phyloP scores from a whole-genome alignment of 495 filamentous ascomycete species.

The Podospora conica region DNA sequence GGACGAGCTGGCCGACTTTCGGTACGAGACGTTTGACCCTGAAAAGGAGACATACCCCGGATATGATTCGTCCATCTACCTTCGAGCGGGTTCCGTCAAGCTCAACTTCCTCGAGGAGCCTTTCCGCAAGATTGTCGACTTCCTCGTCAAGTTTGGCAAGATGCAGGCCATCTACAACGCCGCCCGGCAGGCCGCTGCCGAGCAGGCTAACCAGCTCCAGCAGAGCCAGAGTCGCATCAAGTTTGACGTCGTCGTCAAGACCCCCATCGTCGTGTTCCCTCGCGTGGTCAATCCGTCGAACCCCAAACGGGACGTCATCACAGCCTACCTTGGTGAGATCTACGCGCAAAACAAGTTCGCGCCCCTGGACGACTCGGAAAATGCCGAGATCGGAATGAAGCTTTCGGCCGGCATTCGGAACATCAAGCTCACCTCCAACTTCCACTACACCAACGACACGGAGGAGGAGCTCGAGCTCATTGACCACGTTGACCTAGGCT shows the following conservation, averaged over 20 bases:
- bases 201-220: slow-evolving; percentile 87
- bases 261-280: slow-evolving; percentile 93
- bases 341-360: slow-evolving; percentile 92
- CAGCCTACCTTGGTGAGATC: slow-evolving; percentile 92
- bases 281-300: slow-evolving; percentile 55
- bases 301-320: slow-evolving; percentile 67
- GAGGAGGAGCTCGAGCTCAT: slow-evolving; percentile 91
- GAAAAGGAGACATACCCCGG: slow-evolving; percentile 68
- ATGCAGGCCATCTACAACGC: slow-evolving; percentile 99
- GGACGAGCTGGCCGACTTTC: slow-evolving; percentile 94
- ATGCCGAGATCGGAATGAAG: slow-evolving; percentile 73
- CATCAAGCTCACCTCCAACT: slow-evolving; percentile 80
- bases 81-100: slow-evolving; percentile 89
- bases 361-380: slow-evolving; percentile 65
- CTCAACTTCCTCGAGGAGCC: slow-evolving; percentile 95
- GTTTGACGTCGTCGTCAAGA: slow-evolving; percentile 88
- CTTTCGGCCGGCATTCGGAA: slow-evolving; percentile 88
- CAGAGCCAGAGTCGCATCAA: slow-evolving; percentile 83
- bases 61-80: slow-evolving; percentile 85
- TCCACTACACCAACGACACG: slow-evolving; percentile 67
- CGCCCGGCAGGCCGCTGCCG: slow-evolving; percentile 88
- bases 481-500: slow-evolving; percentile 89
- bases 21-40: slow-evolving; percentile 90
- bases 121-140: slow-evolving; percentile 96
- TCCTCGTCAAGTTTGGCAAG: slow-evolving; percentile 95